Base-by-base conservation (phyloP, 139 green algal genomes). In the Cymbomonas tetramitiformis region DNA sequence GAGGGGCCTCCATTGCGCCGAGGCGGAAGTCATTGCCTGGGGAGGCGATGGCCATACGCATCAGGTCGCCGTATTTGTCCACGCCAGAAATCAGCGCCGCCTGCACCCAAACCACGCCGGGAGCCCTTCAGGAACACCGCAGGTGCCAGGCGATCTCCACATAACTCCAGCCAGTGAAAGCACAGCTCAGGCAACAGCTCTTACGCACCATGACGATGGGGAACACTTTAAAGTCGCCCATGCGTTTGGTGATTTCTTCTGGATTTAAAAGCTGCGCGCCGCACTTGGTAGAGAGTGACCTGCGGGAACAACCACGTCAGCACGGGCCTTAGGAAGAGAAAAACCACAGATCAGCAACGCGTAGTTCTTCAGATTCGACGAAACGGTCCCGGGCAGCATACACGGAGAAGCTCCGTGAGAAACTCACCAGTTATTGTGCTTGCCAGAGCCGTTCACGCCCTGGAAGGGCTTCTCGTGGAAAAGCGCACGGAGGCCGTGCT, bases 371-470 rank as follows among this genome's bases (percentile, higher is more conserved):
- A n/a, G n/a, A n/a, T n/a, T n/a, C n/a, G n/a, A n/a, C n/a, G n/a
- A n/a, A n/a, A n/a, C n/a, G n/a, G n/a, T n/a, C n/a, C n/a, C n/a
- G n/a, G n/a, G n/a, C n/a, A n/a, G n/a, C n/a, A n/a, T n/a, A n/a
- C n/a, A n/a, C n/a, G n/a, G n/a, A n/a, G n/a, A n/a, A n/a, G n/a
- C n/a, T n/a, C n/a, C n/a, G n/a, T n/a, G n/a, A n/a, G n/a, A n/a
- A n/a, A 23, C 10, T 34, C n/a, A n/a, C 62, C 62, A 70, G 53
- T 70, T 70, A 36, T 64, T 63, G 47, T 70, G 62, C 53, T 70
- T 70, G 36, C 62, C 62, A 30, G 32, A 55, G 31, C 62, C 62
- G 53, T 70, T 70, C 44, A 70, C 47, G 30, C 53, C 62, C 3
- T 26, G 2, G 47, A 70, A 70, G 15, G 62, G 62, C 43, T 70